Conservation (phyloP, 768 basidiomycete species). For the Amanita polypyramis region DNA sequence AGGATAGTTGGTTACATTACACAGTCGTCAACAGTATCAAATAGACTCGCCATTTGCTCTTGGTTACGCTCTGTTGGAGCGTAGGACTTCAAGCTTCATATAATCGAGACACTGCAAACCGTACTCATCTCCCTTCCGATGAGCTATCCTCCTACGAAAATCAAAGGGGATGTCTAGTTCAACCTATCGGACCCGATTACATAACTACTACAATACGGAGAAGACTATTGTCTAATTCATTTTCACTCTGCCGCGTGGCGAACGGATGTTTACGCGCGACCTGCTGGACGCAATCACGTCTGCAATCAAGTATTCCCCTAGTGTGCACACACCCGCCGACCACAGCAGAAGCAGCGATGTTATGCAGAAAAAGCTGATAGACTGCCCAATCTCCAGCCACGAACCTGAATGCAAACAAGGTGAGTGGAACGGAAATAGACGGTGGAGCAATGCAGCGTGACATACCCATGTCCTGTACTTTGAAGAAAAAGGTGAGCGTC, state of each 20-base stretch:
- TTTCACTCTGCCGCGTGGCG: neutral
- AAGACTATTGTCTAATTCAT: neutral
- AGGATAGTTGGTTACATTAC: too few species aligned
- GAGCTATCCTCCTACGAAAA: too few species aligned
- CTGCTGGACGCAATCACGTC: constrained; percentile 17
- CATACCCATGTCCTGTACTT: constrained; percentile 68
- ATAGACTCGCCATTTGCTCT: too few species aligned
- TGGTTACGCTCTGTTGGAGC: too few species aligned
- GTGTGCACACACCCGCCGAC: constrained; percentile 65
- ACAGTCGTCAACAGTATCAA: too few species aligned
- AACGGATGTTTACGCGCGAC: neutral
- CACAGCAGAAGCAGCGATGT: constrained; percentile 70
- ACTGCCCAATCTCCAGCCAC: constrained; percentile 85
- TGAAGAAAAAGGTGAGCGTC: constrained; percentile 78
- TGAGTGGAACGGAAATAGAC: constrained; percentile 3
- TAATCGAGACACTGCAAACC: too few species aligned
- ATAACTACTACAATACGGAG: neutral
- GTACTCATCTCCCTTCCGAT: too few species aligned
- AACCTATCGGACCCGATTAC: too few species aligned
- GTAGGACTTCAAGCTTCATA: too few species aligned
- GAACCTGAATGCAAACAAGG: constrained; percentile 35
- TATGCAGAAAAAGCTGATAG: constrained; percentile 83
- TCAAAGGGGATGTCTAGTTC: too few species aligned
- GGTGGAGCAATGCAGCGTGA: neutral
- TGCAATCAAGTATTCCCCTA: constrained; percentile 66